These are phyloP conservation scores for Pseudocercospora cruenta DNA, from an alignment of 2,329 filamentous ascomycete genomes.

Conservation along the genomic window DNA sequence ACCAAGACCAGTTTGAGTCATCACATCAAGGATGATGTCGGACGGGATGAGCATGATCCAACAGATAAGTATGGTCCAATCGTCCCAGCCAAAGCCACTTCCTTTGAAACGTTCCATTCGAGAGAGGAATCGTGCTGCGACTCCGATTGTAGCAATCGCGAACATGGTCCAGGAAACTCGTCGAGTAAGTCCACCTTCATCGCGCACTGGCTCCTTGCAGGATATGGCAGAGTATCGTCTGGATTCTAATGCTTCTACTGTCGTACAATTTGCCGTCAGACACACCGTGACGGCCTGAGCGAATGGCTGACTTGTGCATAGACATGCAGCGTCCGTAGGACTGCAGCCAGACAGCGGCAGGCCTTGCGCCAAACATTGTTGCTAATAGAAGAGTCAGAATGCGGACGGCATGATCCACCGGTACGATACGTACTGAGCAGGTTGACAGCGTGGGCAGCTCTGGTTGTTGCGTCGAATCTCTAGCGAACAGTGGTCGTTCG, in stretches of 20 bases:
- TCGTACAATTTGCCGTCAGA: slow-evolving; percentile 22
- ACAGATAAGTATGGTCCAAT: slow-evolving; percentile 19
- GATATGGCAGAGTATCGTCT: slow-evolving; percentile 20
- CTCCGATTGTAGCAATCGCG: slow-evolving; percentile 15
- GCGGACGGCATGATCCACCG: not conserved
- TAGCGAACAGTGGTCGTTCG: not conserved
- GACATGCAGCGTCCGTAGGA: slow-evolving; percentile 16
- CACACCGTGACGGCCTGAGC: slow-evolving; percentile 10
- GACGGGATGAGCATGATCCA: slow-evolving; percentile 18
- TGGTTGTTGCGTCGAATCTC: slow-evolving; percentile 7
- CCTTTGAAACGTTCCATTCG: slow-evolving; percentile 21
- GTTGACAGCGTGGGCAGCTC: slow-evolving; percentile 19
- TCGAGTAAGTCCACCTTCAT: slow-evolving; percentile 16
- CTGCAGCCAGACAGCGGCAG: slow-evolving; percentile 18
- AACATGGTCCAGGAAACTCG: slow-evolving; percentile 23
- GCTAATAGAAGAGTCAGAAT: slow-evolving; percentile 10
- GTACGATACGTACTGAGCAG: slow-evolving; percentile 20
- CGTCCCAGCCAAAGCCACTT: slow-evolving; percentile 25
- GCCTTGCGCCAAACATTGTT: slow-evolving; percentile 15
- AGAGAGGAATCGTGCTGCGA: slow-evolving; percentile 17
- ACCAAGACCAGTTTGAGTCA: slow-evolving; percentile 22
- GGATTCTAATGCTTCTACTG: slow-evolving; percentile 17
- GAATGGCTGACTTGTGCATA: slow-evolving; percentile 17
- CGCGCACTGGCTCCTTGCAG: slow-evolving; percentile 22
- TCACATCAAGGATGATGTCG: slow-evolving; percentile 18